Percentiles rank a stretch among this genome's conserved stretches.
phyloP scores from a whole-genome alignment of 345 rosid species.

The Rhodamnia argentea region DNA sequence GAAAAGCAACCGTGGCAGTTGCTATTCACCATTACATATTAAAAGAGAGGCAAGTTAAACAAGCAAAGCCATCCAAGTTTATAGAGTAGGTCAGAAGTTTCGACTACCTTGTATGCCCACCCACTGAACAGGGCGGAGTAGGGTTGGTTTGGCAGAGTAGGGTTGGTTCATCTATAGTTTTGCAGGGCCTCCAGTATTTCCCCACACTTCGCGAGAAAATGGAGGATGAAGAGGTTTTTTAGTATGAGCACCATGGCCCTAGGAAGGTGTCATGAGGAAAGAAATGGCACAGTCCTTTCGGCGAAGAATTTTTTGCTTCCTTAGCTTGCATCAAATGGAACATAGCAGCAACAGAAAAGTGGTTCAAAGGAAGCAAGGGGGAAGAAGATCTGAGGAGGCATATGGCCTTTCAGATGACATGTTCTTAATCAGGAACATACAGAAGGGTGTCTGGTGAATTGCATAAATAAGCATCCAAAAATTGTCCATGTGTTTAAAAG shows the following conservation, averaged over 20 bases:
- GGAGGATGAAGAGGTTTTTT: neutral
- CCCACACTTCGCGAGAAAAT: neutral
- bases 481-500: neutral
- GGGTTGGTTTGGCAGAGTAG: too few species aligned
- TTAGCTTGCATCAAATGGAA: neutral
- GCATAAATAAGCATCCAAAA: neutral
- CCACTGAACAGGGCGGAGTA: neutral
- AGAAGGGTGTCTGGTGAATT: neutral
- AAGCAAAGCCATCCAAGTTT: neutral
- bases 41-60: neutral
- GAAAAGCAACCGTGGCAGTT: neutral
- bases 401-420: neutral
- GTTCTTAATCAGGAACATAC: neutral
- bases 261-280: neutral
- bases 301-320: neutral
- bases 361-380: neutral
- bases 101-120: neutral
- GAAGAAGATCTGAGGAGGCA: neutral
- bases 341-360: neutral
- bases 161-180: neutral
- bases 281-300: neutral
- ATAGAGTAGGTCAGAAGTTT: neutral
- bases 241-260: neutral
- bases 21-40: neutral
- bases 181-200: neutral